phyloP scores from a whole-genome alignment of 1,284 basidiomycete species.

The Cutaneotrichosporon arboriforme region DNA sequence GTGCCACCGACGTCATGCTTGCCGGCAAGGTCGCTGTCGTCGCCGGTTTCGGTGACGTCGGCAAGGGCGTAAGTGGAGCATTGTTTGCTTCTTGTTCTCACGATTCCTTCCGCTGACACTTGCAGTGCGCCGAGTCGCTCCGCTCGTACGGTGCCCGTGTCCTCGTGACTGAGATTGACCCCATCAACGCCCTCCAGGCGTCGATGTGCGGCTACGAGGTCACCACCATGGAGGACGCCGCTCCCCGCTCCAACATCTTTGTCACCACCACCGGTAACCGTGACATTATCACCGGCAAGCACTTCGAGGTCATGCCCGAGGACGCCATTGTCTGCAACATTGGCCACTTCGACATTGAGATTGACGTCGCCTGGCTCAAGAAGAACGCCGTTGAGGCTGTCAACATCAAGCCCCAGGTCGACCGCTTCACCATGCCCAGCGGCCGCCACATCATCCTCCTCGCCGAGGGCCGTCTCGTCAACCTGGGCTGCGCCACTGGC shows the following conservation, averaged over 20 bases:
- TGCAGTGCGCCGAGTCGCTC: slow-evolving; percentile 84
- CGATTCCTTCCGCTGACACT: too few relatives aligned
- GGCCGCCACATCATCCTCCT: slow-evolving; percentile 96
- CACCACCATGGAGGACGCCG: slow-evolving; percentile 96
- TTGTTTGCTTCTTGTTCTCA: too few relatives aligned
- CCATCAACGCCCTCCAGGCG: slow-evolving; percentile 98
- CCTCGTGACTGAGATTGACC: slow-evolving; percentile 95
- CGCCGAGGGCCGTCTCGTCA: slow-evolving; percentile 96
- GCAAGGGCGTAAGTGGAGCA: slow-evolving; percentile 63
- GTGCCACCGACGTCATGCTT: slow-evolving; percentile 99
- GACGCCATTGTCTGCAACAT: slow-evolving; percentile 94
- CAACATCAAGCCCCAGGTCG: slow-evolving; percentile 99
- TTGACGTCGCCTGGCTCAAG: slow-evolving; percentile 99
- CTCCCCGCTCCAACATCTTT: slow-evolving; percentile 81
- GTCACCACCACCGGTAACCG: slow-evolving; percentile 99
- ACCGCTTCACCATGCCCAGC: slow-evolving; percentile 86
- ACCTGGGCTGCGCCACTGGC: slow-evolving; percentile 87
- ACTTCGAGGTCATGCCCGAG: slow-evolving; percentile 93
- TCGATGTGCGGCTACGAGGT: slow-evolving; percentile 99
- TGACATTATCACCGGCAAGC: slow-evolving; percentile 91
- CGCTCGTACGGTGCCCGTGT: slow-evolving; percentile 95
- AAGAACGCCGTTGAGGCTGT: slow-evolving; percentile 73
- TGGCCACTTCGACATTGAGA: slow-evolving; percentile 98
- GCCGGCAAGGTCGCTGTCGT: slow-evolving; percentile 99
- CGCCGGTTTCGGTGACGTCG: slow-evolving; percentile 97